Conservation (phyloP, 129 eudicot species). For the Centaurea solstitialis region DNA sequence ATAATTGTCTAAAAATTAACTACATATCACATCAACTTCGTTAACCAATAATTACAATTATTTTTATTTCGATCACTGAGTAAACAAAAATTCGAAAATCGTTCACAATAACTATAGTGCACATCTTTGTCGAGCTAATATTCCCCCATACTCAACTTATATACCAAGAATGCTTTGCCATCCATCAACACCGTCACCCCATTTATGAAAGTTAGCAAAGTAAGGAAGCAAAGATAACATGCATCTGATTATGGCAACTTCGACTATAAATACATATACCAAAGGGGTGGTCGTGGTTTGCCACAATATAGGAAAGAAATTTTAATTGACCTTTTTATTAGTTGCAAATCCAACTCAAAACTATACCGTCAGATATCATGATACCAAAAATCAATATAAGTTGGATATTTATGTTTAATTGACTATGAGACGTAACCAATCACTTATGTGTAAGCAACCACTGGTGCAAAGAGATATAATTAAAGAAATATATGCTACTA, state of each 20-base stretch:
- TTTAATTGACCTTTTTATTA: background rate
- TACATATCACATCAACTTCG: background rate
- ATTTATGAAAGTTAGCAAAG: slow-evolving; percentile 12
- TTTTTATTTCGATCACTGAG: background rate
- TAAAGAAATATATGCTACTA: background rate
- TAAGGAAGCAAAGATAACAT: slow-evolving; percentile 25
- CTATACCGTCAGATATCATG: slow-evolving; percentile 10
- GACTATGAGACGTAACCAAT: slow-evolving; percentile 16
- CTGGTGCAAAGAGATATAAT: background rate
- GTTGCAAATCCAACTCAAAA: slow-evolving; percentile 30
- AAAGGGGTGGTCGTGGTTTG: slow-evolving; percentile 41
- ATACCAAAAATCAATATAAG: slow-evolving; percentile 10
- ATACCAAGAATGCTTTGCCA: background rate
- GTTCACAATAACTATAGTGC: slow-evolving; percentile 9
- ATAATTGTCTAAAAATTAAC: background rate
- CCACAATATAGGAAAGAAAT: slow-evolving; percentile 19
- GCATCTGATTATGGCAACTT: slow-evolving; percentile 19
- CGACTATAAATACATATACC: slow-evolving; percentile 14
- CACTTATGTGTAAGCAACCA: slow-evolving; percentile 19
- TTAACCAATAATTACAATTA: background rate
- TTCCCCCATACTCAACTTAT: slow-evolving; percentile 26
- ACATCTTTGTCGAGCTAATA: slow-evolving; percentile 40
- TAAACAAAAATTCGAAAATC: background rate
- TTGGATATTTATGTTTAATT: background rate
- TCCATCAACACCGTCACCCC: slow-evolving; percentile 27